Percentiles rank a stretch among this genome's conserved stretches.
Evolutionary conservation across 2,329 filamentous ascomycete genomes (phyloP).

Genomic region (Colletotrichum navitas): DNA sequence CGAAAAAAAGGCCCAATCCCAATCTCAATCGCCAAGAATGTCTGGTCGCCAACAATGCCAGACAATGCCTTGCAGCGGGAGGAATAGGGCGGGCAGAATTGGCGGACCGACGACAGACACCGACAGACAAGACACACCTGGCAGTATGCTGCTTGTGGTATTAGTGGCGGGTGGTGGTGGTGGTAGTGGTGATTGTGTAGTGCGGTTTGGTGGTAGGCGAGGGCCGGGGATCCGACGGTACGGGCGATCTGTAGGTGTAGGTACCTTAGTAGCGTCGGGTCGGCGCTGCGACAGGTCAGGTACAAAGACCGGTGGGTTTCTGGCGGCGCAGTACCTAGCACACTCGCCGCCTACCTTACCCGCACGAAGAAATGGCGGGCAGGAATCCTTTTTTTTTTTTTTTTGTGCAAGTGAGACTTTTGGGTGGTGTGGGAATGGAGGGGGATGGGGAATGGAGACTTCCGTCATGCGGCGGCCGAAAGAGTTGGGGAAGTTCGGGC

Average conservation of each 20-base stretch:
- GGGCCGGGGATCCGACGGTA: slow-evolving; percentile 1
- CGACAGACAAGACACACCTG: not conserved
- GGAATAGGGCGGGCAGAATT: slow-evolving; percentile 30
- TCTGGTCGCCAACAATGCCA: slow-evolving; percentile 29
- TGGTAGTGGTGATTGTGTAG: too few relatives aligned
- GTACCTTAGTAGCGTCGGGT: not conserved
- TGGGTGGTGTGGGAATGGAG: slow-evolving; percentile 33
- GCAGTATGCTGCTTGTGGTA: not conserved
- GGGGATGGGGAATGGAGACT: slow-evolving; percentile 41
- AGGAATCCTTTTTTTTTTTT: not conserved
- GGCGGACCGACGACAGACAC: slow-evolving; percentile 11
- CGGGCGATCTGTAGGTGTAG: slow-evolving; percentile 5
- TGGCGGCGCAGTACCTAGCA: slow-evolving; percentile 14
- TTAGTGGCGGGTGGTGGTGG: not conserved
- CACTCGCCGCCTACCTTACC: not conserved
- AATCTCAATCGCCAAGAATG: slow-evolving; percentile 6
- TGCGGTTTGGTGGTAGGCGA: not conserved
- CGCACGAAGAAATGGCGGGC: not conserved
- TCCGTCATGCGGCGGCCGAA: slow-evolving; percentile 44
- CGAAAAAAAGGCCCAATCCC: slow-evolving; percentile 21
- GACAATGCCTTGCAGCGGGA: slow-evolving; percentile 34
- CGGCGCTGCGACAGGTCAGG: slow-evolving; percentile 5
- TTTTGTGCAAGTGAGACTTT: slow-evolving; percentile 2
- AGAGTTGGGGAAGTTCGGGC: slow-evolving; percentile 49
- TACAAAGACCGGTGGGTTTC: slow-evolving; percentile 10